phyloP scores from a whole-genome alignment of 176 grass and related monocot species.

The Puccinellia tenuiflora region DNA sequence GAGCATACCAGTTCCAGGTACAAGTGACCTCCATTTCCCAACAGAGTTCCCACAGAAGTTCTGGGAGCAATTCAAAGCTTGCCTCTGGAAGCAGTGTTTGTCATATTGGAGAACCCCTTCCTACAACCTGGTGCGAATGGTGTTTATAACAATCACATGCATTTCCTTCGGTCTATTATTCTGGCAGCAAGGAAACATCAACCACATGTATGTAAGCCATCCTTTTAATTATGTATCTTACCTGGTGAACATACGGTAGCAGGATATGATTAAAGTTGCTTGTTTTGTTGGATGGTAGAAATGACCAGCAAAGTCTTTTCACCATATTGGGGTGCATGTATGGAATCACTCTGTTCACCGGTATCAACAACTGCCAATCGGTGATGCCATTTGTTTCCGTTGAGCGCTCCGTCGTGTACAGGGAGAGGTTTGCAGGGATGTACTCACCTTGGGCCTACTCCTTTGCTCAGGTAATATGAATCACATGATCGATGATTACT shows the following conservation, averaged over 20 bases:
- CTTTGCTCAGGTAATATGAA: conserved; percentile 47
- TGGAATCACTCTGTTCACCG: conserved; percentile 33
- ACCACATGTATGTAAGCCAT: conserved; percentile 44
- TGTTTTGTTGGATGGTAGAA: conserved; percentile 19
- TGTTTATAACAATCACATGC: conserved; percentile 15
- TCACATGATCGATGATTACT: neutral
- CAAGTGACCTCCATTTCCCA: conserved; percentile 42
- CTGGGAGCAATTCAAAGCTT: conserved; percentile 66
- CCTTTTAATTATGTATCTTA: neutral
- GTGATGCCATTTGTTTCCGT: conserved; percentile 56
- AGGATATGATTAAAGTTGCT: neutral
- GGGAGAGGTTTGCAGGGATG: conserved; percentile 86
- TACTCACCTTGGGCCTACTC: conserved; percentile 86
- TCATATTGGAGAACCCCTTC: conserved; percentile 85
- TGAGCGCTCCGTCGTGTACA: conserved; percentile 58
- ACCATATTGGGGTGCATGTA: conserved; percentile 73
- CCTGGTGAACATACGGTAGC: neutral
- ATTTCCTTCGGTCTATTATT: conserved; percentile 39
- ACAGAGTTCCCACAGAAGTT: conserved; percentile 55
- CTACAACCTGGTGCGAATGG: conserved; percentile 58
- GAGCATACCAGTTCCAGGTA: conserved; percentile 35
- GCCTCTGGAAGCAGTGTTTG: conserved; percentile 72
- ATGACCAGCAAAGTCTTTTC: conserved; percentile 66
- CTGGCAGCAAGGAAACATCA: conserved; percentile 55
- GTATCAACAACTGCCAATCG: conserved; percentile 50